A percentile compares a stretch with the other conserved stretches of the same genome.
Evolutionary conservation across 495 filamentous ascomycete genomes (phyloP).

Genomic region (Melanomma pulvis-pyrius): DNA sequence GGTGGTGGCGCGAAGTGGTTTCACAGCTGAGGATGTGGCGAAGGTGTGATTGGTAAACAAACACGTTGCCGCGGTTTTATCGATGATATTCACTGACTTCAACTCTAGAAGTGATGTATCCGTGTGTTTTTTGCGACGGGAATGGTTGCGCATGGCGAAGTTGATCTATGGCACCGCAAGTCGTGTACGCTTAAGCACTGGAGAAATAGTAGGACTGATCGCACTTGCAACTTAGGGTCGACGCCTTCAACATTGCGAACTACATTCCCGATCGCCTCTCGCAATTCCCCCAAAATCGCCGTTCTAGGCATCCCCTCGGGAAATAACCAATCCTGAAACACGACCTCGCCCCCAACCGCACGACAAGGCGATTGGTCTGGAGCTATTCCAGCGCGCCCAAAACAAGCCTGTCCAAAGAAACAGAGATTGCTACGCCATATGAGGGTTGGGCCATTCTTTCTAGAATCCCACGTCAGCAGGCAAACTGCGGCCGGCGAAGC

Average conservation of each 20-base stretch:
- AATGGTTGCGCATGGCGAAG: no score
- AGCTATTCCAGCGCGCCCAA: background rate
- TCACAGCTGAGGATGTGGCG: background rate
- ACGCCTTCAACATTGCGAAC: background rate
- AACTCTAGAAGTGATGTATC: no score
- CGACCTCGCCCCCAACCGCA: background rate
- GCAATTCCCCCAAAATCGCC: background rate
- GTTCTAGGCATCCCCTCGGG: background rate
- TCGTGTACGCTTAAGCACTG: no score
- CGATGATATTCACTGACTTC: no score
- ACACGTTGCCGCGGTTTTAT: no score
- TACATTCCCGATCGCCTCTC: background rate
- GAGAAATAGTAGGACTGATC: no score
- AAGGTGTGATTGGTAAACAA: no score
- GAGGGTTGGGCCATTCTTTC: no score
- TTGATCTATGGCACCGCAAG: no score
- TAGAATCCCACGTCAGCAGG: background rate
- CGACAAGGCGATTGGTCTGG: background rate
- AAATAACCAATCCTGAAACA: background rate
- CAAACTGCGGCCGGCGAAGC: background rate
- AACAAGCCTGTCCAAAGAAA: background rate
- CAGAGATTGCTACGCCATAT: no score
- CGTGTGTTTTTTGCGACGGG: no score
- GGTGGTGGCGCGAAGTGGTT: background rate
- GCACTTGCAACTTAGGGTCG: background rate